Base-by-base conservation (phyloP, 306 rosid genomes). In the Cucumis melo region DNA sequence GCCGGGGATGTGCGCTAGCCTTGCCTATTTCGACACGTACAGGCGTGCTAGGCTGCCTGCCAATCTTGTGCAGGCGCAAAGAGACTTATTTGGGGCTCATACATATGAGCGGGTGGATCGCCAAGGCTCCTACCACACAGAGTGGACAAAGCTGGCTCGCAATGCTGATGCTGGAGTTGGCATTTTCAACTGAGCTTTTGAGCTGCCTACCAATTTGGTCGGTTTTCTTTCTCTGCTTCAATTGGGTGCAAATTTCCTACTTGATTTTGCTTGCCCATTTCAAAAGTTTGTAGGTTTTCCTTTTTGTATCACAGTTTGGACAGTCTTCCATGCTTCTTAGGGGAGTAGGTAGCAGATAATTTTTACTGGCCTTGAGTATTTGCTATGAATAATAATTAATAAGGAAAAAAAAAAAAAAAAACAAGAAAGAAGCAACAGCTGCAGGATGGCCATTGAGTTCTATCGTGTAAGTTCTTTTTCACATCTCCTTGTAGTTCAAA, bases 1-100 rank as follows among this genome's bases (percentile, higher is more conserved):
- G 0, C 98, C 97, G 0, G 96, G 98, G 10, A 93, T 93, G 98
- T 93, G 98, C 66, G 98, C 98, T 2, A 93, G 98, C 80, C 92
- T 93, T 61, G 85, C 97, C 6, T 93, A 93, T 78, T 91, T 93
- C 23, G 98, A 93, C 55, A 93, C 98, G 0, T 93, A 93, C 29
- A 79, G 96, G 81, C 85, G 94, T 17, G 92, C 96, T 0, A 85
- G 94, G 84, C 92, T 93, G 56, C 98, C 98, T 0, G 98, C 98
- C 9, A 93, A 93, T 79, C 93, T 93, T 73, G 98, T 93, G 71
- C 98, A 93, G 82, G 96, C 98, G 21, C 98, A 93, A 86, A 87
- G 92, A 84, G 98, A 93, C 80, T 80, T 93, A 83, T 93, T 93
- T 56, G 98, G 98, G 38, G 98, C 98, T 15, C 97, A 93, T 76